A percentile compares a stretch with the other conserved stretches of the same genome.
Conservation (phyloP, 345 rosid genomes). For the Brassica rapa region DNA sequence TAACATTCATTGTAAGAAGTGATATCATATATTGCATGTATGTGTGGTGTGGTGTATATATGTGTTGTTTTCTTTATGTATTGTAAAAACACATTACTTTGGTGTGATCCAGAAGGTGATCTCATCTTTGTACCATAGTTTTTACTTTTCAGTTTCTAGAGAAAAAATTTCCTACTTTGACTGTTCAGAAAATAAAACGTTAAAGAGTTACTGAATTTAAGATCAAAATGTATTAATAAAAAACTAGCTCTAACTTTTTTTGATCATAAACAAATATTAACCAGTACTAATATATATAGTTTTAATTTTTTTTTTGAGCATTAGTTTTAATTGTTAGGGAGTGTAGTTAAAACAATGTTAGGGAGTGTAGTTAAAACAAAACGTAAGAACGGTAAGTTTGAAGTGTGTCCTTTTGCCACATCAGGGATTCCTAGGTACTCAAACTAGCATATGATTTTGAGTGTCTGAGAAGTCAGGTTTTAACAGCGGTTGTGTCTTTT, state of each 20-base stretch:
- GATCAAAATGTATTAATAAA: not conserved
- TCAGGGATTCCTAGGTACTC: slow-evolving; percentile 17
- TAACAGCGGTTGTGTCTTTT: not conserved
- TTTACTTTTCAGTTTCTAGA: not conserved
- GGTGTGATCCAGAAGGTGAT: not conserved
- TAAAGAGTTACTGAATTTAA: not conserved
- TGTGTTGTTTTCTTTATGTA: not conserved
- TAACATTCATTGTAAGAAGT: not conserved
- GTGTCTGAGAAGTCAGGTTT: slow-evolving; percentile 27
- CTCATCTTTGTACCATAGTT: not conserved
- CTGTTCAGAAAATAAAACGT: not conserved
- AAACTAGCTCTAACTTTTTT: not conserved
- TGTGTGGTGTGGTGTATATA: not conserved
- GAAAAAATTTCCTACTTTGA: not conserved
- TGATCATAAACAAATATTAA: not conserved
- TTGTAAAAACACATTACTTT: not conserved
- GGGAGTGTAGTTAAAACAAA: not conserved
- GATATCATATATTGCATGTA: not conserved
- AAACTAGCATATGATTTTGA: slow-evolving; percentile 28
- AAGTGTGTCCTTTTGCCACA: not conserved
- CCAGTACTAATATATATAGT: not conserved
- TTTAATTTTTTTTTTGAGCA: no score
- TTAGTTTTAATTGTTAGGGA: not conserved
- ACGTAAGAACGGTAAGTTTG: not conserved
- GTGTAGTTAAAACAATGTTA: not conserved